Evolutionary conservation across 768 basidiomycete genomes (phyloP).

Genomic region (Termitomyces sp.): DNA sequence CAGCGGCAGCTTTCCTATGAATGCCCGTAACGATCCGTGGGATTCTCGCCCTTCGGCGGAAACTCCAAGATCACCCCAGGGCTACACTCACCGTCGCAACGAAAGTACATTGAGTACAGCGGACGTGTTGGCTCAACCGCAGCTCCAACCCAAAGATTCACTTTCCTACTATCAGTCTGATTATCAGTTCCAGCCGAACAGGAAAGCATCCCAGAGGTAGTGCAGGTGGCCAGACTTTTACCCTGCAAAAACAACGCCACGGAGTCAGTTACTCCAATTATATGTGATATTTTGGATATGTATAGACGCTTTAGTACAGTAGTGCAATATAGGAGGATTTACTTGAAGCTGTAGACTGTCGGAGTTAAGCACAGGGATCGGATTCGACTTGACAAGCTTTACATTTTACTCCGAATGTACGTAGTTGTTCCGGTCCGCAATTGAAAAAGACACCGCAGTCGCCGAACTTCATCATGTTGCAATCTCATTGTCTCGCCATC

Average conservation of each 20-base stretch:
- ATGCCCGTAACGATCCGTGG: constrained; percentile 66
- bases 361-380: background rate
- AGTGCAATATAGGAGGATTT: background rate
- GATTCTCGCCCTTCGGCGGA: constrained; percentile 53
- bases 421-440: background rate
- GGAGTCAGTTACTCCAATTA: constrained; percentile 3
- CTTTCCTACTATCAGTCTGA: constrained; percentile 25
- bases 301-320: background rate
- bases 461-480: background rate
- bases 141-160: constrained; percentile 40
- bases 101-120: constrained; percentile 52
- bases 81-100: constrained; percentile 46
- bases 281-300: background rate
- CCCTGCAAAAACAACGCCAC: constrained; percentile 1
- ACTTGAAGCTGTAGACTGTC: background rate
- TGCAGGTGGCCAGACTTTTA: constrained; percentile 3
- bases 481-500: background rate
- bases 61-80: constrained; percentile 22
- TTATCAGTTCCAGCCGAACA: constrained; percentile 17
- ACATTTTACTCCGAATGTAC: background rate
- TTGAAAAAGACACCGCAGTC: background rate
- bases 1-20: constrained; percentile 62
- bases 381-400: background rate
- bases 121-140: constrained; percentile 47
- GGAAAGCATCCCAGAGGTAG: constrained; percentile 14